Evolutionary conservation across 805 yeast genomes (phyloP), one percentile per base, ranked within the genome.

Genomic region (Candida piceae): DNA sequence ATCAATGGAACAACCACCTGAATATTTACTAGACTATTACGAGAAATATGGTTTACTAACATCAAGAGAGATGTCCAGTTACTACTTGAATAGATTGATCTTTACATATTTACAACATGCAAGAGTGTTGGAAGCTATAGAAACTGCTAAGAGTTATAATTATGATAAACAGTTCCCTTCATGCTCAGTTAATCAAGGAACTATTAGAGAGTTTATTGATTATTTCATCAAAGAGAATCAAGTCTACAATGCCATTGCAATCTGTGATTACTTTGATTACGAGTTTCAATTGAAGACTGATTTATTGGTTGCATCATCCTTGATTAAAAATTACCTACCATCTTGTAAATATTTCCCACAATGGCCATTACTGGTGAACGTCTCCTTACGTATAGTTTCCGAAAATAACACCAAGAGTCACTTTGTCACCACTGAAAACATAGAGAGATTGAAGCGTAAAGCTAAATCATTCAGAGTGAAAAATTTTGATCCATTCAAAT

Each of bases 181-280:
- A 7, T 24, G 31, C 29, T 11, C 23, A 15, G 11, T 45, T 41
- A 7, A 52, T 49, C 22, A 11, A 29, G 57, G 55, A 12, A 41
- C 57, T 4, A 47, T 48, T 31, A 38, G 39, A 1, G 36, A 36
- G 2, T 54, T 55, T 38, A 34, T 40, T 29, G 35, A 36, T 9
- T 44, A 57, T 29, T 57, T 54, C 31, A 32, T 46, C n/a, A 27
- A 26, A 4, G 40, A 35, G 13, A 39, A 44, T 11, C 46, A 58
- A 34, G n/a, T 53, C 4, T 48, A 46, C 32, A 40, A 45, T 29
- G 49, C 51, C 16, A 36, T 55, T 39, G 58, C 63, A 12, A 40
- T 55, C n/a, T 28, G 27, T 5, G 20, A 16, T 8, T 27, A 21
- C 16, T 24, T 24, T 12, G 10, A 7, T 11, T 12, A 9, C 13